Evolutionary conservation across 2,329 filamentous ascomycete species (phyloP), one percentile per base, ranked within the genome.

Genomic region (Ophiocordyceps unilateralis): DNA sequence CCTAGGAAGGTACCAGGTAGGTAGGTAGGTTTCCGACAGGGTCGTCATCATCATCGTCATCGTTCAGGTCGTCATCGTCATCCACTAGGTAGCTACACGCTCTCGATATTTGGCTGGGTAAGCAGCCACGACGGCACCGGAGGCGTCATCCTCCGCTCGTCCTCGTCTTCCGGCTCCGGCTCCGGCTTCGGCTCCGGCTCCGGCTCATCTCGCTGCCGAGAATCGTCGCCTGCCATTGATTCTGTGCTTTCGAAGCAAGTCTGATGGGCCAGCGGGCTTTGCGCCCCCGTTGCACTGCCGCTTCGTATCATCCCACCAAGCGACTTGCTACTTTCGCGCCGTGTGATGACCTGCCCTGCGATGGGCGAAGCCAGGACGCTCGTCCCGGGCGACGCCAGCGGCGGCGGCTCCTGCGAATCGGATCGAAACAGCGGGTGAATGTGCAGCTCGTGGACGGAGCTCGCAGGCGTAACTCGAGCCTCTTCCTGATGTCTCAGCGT

Each of bases 381-480:
- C 0, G 83, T 88, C 1, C 81, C 79, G 0, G 80, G 77, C 0
- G 79, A 82, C 1, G 72, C 69, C 6, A 74, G 61, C 1, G 81
- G 74, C 1, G 81, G 77, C 8, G 81, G 80, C 1, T 67, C 70
- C 0, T 79, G 79, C 36, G 76, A 82, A 54, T 84, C 80, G 6
- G 78, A 78, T 46, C 83, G 71, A 64, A 88, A 87, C 3, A 88
- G 68, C 9, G 83, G 83, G 56, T 88, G 83, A 39, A 87, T 86
- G 53, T 86, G 76, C 4, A 76, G 68, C 56, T 87, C 80, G 51
- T 68, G 63, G 49, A 62, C 48, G 12, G 52, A 55, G 54, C 46
- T 53, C 9, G 46, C 49, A 17, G 49, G 43, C 14, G 52, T 50
- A 22, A 46, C 40, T 19, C 43, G 46, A 8, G 47, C 45, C 24